phyloP scores from a whole-genome alignment of 2,329 filamentous ascomycete genomes.

The Fusarium sp. region DNA sequence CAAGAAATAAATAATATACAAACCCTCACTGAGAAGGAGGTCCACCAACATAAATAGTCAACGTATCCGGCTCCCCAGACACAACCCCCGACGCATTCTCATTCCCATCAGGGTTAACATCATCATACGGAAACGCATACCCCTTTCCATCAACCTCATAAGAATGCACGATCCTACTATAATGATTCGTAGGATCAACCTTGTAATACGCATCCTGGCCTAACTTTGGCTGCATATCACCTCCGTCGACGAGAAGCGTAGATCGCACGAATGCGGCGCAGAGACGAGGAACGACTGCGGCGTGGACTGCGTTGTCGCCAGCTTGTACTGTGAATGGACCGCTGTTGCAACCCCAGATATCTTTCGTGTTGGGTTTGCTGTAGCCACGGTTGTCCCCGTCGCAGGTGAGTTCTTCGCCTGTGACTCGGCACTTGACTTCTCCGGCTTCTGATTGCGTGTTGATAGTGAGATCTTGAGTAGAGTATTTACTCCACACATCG shows the following conservation, averaged over 20 bases:
- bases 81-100: constrained; percentile 60
- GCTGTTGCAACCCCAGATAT: constrained; percentile 64
- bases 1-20: constrained; percentile 2
- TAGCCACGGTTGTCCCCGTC: constrained; percentile 56
- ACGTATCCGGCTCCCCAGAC: constrained; percentile 37
- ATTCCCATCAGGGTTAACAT: constrained; percentile 68
- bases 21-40: constrained; percentile 1
- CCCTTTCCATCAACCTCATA: constrained; percentile 69
- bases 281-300: constrained; percentile 58
- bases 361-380: constrained; percentile 54
- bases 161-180: constrained; percentile 69
- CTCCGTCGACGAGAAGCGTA: constrained; percentile 58
- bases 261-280: constrained; percentile 63
- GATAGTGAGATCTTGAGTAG: constrained; percentile 52
- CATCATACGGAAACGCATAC: constrained; percentile 76
- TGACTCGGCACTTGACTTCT: constrained; percentile 54
- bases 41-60: constrained; percentile 46
- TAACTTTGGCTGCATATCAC: constrained; percentile 58
- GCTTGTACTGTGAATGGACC: constrained; percentile 56
- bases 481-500: constrained; percentile 59
- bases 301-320: constrained; percentile 54
- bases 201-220: constrained; percentile 57
- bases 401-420: constrained; percentile 52
- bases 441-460: constrained; percentile 56
- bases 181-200: constrained; percentile 62